These are phyloP conservation scores for Malus sieversii DNA, from an alignment of 306 rosid genomes.

Conservation along the genomic window DNA sequence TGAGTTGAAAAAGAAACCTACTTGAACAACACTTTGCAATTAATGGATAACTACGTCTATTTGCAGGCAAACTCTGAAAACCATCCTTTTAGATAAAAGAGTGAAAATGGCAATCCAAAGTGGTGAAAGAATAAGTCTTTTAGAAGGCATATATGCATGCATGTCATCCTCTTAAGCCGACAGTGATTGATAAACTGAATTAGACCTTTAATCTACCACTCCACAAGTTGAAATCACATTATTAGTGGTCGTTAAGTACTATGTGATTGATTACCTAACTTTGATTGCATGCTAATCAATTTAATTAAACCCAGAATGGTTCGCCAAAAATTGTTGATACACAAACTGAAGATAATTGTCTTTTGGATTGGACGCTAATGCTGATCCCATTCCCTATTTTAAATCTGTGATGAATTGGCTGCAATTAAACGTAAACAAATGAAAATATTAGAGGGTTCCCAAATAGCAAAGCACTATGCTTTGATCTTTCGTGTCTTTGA, in stretches of 20 bases:
- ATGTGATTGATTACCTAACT: constrained; percentile 56
- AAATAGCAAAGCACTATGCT: background rate
- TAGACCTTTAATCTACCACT: constrained; percentile 32
- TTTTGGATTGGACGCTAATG: background rate
- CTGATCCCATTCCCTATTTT: background rate
- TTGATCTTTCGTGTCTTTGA: background rate
- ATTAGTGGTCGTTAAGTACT: constrained; percentile 37
- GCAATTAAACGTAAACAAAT: background rate
- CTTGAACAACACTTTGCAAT: background rate
- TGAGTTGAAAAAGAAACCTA: background rate
- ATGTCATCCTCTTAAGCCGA: background rate
- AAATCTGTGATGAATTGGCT: background rate
- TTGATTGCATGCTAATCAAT: constrained; percentile 22
- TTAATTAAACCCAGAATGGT: constrained; percentile 10
- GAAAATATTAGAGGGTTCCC: background rate
- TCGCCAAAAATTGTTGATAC: background rate
- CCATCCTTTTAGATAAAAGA: background rate
- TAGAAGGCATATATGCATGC: background rate
- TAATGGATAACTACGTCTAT: background rate
- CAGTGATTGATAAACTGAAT: background rate
- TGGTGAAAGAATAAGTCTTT: background rate
- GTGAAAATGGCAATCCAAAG: background rate
- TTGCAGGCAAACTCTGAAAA: background rate
- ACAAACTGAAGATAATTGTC: background rate
- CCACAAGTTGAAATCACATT: constrained; percentile 31